Evolutionary conservation across 441 rosid genomes (phyloP).

Genomic region (Oxalis stricta): DNA sequence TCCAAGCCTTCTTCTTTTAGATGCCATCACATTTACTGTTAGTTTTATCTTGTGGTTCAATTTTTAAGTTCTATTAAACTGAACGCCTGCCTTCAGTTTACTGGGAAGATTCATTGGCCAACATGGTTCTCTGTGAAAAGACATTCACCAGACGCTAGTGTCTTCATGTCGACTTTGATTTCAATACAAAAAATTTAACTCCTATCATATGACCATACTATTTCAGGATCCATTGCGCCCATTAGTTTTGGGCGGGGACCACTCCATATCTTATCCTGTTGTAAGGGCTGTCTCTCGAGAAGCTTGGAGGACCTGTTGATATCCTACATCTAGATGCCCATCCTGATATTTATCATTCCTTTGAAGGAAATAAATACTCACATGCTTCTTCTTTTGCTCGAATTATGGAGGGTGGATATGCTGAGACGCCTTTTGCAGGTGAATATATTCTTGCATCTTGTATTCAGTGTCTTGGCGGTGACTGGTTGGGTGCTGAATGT

Average conservation of each 20-base stretch:
- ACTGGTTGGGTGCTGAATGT: too few relatives aligned
- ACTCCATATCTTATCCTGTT: slow-evolving; percentile 87
- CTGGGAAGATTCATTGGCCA: not conserved
- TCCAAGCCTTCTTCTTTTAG: not conserved
- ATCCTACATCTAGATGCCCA: slow-evolving; percentile 96
- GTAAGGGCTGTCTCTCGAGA: slow-evolving; percentile 89
- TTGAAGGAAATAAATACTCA: slow-evolving; percentile 87
- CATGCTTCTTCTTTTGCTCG: slow-evolving; percentile 99
- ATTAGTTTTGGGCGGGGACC: slow-evolving; percentile 91
- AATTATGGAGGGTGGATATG: slow-evolving; percentile 97
- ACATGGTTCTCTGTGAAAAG: not conserved
- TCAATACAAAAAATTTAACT: not conserved
- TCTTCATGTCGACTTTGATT: not conserved
- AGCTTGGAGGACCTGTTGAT: slow-evolving; percentile 94
- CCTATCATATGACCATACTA: not conserved
- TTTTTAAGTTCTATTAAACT: not conserved
- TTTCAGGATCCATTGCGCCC: slow-evolving; percentile 78
- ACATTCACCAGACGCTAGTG: too few relatives aligned
- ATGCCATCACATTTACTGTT: not conserved
- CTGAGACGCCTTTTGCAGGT: slow-evolving; percentile 87
- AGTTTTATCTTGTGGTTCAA: not conserved
- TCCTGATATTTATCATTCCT: slow-evolving; percentile 81
- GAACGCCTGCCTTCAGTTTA: not conserved
- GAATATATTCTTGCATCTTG: slow-evolving; percentile 5
- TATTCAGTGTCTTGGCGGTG: slow-evolving; percentile 1